Conservation (phyloP, 805 yeast species). For the Candida parachauliodes region DNA sequence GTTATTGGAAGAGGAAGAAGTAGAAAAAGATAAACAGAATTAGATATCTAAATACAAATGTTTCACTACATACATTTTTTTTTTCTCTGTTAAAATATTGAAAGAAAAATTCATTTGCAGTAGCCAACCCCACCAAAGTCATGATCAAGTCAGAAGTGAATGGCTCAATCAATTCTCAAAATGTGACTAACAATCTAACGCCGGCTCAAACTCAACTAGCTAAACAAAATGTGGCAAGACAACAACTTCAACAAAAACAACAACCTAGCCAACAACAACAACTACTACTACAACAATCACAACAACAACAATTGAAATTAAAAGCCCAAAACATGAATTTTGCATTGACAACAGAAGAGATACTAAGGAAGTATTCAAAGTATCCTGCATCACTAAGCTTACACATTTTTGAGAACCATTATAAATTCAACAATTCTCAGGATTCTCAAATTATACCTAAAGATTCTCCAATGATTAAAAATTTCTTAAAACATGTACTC, state of each 20-base stretch:
- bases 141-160: constrained; percentile 7
- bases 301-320: constrained; percentile 18
- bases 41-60: neutral
- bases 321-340: constrained; percentile 46
- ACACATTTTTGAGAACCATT: constrained; percentile 89
- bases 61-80: too few relatives aligned
- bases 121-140: constrained; percentile 1
- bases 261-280: constrained; percentile 9
- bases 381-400: constrained; percentile 80
- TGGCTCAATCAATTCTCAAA: constrained; percentile 2
- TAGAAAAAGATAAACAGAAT: constrained; percentile 26
- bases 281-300: constrained; percentile 17
- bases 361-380: constrained; percentile 71
- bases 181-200: neutral
- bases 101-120: neutral
- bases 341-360: constrained; percentile 67
- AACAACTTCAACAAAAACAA: constrained; percentile 13
- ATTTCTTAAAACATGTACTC: constrained; percentile 75
- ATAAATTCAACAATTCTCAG: constrained; percentile 80
- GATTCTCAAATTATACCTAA: constrained; percentile 80
- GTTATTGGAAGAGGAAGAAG: constrained; percentile 40
- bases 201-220: constrained; percentile 13
- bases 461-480: constrained; percentile 70
- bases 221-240: constrained; percentile 9
- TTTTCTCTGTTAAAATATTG: constrained; percentile 3